Evolutionary conservation across 139 green algal genomes (phyloP), one percentile per base, ranked within the genome.

Genomic region (Microglena sp.): DNA sequence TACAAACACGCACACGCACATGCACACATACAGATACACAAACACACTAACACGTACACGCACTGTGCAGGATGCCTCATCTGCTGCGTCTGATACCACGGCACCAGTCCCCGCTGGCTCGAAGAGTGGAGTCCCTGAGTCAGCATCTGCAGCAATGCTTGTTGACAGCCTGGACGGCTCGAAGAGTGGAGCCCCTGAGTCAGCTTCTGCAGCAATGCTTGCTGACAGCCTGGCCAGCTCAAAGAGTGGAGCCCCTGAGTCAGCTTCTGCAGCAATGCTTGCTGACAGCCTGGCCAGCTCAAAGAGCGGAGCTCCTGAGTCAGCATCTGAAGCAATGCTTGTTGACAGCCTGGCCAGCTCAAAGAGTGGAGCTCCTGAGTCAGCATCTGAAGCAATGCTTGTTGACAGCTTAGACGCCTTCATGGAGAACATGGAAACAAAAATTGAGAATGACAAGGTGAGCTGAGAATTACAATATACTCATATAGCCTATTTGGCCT

Each of bases 321-420:
- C 29, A 29, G 40, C 15, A 29, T 45, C 35, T 5, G 40, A 59
- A 43, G 7, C 35, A 24, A 33, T 11, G 26, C 21, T 34, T 22
- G 29, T 22, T 45, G 27, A 29, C 40, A 50, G n/a, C 36, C 40
- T 24, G 11, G n/a, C 3, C 8, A 31, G 15, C 5, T 32, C 21
- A 24, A 4, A 22, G 33, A 33, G 18, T 24, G 57, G 33, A 3
- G 29, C 69, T 44, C 45, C 54, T 3, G 33, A 55, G 31, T 26
- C 55, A 24, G 68, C 6, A 22, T 70, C 11, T 27, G 73, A 56
- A 53, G 60, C 2, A 36, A 67, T 28, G 6, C 73, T 33, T 5
- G 2, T 68, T 33, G 87, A 93, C 64, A 71, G 72, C 7, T 50
- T 94, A 45, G 87, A 94, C 55, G 86, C 80, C 0, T 94, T 90